Evolutionary conservation across 176 grass and related monocot genomes (phyloP).

Genomic region (Eragrostis curvula): DNA sequence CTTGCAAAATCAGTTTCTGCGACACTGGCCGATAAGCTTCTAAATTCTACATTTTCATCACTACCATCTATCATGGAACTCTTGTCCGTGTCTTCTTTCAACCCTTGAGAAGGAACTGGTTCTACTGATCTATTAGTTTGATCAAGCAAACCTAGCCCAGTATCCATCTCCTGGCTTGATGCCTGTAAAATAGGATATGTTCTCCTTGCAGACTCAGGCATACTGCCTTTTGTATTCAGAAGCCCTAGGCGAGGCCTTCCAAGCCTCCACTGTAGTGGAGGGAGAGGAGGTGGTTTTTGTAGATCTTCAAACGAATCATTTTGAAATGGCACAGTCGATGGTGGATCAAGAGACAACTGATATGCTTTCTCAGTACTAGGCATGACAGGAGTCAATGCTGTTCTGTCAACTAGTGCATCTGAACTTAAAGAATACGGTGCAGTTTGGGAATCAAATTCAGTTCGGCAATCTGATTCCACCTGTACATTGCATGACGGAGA

Average conservation of each 20-base stretch:
- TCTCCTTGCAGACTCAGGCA: constrained; percentile 31
- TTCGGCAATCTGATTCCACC: constrained; percentile 25
- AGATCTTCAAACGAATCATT: constrained; percentile 56
- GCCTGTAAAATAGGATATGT: constrained; percentile 30
- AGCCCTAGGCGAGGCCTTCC: constrained; percentile 57
- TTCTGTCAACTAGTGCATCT: constrained; percentile 30
- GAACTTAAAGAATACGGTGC: constrained; percentile 39
- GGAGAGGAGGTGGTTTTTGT: constrained; percentile 78
- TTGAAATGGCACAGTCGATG: constrained; percentile 27
- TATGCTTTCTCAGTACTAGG: constrained; percentile 14
- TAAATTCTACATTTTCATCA: constrained; percentile 36
- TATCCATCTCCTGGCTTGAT: constrained; percentile 24
- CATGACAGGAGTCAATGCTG: constrained; percentile 18
- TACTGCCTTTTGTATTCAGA: constrained; percentile 30
- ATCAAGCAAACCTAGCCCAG: constrained; percentile 20
- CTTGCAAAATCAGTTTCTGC: constrained; percentile 21
- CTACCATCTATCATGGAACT: constrained; percentile 20
- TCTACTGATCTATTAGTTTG: constrained; percentile 25
- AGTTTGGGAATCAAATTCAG: constrained; percentile 31
- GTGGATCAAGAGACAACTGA: constrained; percentile 20
- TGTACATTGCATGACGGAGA: neutral
- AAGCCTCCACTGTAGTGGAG: constrained; percentile 91
- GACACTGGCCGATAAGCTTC: neutral
- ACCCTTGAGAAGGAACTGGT: constrained; percentile 15
- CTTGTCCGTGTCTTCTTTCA: constrained; percentile 21